Conservation (phyloP, 495 filamentous ascomycete genomes). For the Parathielavia appendiculata region DNA sequence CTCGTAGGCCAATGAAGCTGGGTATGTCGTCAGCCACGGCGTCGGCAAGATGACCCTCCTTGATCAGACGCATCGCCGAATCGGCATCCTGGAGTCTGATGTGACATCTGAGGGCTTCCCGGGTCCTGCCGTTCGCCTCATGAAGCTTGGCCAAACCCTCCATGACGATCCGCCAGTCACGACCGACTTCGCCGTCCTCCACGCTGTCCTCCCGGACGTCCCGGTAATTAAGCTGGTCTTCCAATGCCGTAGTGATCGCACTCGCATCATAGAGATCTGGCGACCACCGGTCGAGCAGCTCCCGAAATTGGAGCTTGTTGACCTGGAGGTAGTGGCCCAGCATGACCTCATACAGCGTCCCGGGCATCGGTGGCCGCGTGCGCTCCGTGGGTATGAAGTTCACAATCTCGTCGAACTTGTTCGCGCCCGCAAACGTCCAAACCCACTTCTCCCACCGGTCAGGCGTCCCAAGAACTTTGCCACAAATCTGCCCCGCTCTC, state of each 20-base stretch:
- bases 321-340: slow-evolving; percentile 76
- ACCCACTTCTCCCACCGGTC: slow-evolving; percentile 92
- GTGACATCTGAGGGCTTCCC: slow-evolving; percentile 81
- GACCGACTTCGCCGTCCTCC: slow-evolving; percentile 57
- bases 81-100: slow-evolving; percentile 89
- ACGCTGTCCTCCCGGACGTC: slow-evolving; percentile 64
- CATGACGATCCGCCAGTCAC: slow-evolving; percentile 80
- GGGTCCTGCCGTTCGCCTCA: slow-evolving; percentile 68
- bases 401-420: slow-evolving; percentile 84
- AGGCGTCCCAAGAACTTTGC: slow-evolving; percentile 72
- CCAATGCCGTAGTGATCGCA: slow-evolving; percentile 62
- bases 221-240: slow-evolving; percentile 64
- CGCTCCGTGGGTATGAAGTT: slow-evolving; percentile 70
- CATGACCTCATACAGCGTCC: slow-evolving; percentile 78
- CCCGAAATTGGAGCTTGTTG: slow-evolving; percentile 62
- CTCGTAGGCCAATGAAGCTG: slow-evolving; percentile 78
- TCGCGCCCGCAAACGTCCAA: slow-evolving; percentile 76
- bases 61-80: slow-evolving; percentile 76
- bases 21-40: slow-evolving; percentile 83
- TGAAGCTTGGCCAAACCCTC: slow-evolving; percentile 79
- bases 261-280: slow-evolving; percentile 74
- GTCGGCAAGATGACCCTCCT: slow-evolving; percentile 76
- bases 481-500: slow-evolving; percentile 69
- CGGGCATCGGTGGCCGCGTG: slow-evolving; percentile 71
- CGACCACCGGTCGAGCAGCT: slow-evolving; percentile 80